Percentiles rank a stretch among this genome's conserved stretches.
These are phyloP conservation scores for Microbotryum saponariae DNA, from an alignment of 1,284 basidiomycete genomes.

Conservation along the genomic window DNA sequence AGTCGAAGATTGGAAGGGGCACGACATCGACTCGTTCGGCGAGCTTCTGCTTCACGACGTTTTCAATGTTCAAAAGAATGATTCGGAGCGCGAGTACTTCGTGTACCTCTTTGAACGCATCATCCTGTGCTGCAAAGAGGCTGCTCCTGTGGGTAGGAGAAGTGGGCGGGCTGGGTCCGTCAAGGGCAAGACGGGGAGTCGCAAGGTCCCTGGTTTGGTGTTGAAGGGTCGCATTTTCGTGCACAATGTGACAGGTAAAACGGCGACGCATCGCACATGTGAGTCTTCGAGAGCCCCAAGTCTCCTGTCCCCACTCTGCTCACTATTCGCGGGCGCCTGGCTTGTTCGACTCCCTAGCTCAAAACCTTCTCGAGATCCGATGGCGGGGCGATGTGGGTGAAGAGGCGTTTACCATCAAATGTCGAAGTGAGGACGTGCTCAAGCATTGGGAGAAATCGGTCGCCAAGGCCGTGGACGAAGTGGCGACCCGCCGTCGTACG, in stretches of 20 bases:
- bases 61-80: slow-evolving; percentile 92
- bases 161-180: slow-evolving; percentile 37
- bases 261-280: slow-evolving; percentile 43
- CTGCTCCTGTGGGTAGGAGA: slow-evolving; percentile 44
- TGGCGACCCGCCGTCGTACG: slow-evolving; percentile 50
- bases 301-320: background rate
- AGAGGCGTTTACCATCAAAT: slow-evolving; percentile 89
- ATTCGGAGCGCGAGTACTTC: slow-evolving; percentile 94
- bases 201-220: slow-evolving; percentile 58
- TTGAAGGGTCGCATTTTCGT: slow-evolving; percentile 96
- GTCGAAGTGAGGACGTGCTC: slow-evolving; percentile 86
- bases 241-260: slow-evolving; percentile 82
- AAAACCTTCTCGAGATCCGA: slow-evolving; percentile 63
- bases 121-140: slow-evolving; percentile 94
- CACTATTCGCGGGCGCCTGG: background rate
- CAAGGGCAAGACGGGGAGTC: slow-evolving; percentile 42
- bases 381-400: slow-evolving; percentile 69
- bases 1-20: slow-evolving; percentile 99
- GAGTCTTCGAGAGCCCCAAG: background rate
- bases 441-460: slow-evolving; percentile 88
- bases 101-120: slow-evolving; percentile 99
- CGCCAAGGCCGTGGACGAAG: slow-evolving; percentile 69
- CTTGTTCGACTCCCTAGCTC: slow-evolving; percentile 20
- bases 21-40: slow-evolving; percentile 88
- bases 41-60: slow-evolving; percentile 86